Evolutionary conservation across 192 early-diverging fungal species (phyloP).

Genomic region (Tieghemiomyces parasiticus): DNA sequence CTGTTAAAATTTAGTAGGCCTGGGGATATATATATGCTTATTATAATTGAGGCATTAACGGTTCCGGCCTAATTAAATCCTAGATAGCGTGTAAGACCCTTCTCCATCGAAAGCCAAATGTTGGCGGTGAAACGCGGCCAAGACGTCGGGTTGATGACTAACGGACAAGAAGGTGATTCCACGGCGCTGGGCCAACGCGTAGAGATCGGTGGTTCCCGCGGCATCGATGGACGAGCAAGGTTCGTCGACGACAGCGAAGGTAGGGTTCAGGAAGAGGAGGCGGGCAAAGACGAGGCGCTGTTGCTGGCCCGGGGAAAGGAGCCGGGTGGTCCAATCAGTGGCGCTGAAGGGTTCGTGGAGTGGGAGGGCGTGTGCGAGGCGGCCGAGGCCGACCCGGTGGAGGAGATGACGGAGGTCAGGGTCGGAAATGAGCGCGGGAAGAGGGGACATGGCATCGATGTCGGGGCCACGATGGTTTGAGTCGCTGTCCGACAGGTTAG

Average conservation of each 20-base stretch:
- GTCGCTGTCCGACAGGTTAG: background rate
- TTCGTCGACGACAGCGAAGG: slow-evolving; percentile 62
- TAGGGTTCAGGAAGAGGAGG: slow-evolving; percentile 50
- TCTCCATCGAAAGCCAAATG: slow-evolving; percentile 24
- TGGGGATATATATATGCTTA: no score
- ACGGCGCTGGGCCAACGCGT: slow-evolving; percentile 35
- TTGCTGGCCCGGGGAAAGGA: slow-evolving; percentile 64
- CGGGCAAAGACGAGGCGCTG: slow-evolving; percentile 55
- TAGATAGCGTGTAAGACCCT: slow-evolving; percentile 19
- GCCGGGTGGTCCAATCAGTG: slow-evolving; percentile 43
- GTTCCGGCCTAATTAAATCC: no score
- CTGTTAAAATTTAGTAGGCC: no score
- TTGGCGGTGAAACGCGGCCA: slow-evolving; percentile 32
- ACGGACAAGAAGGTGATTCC: slow-evolving; percentile 85
- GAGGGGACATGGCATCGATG: background rate
- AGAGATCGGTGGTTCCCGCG: slow-evolving; percentile 32
- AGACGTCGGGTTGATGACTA: slow-evolving; percentile 52
- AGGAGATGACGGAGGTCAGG: background rate
- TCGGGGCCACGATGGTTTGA: background rate
- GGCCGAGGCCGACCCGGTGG: slow-evolving; percentile 1
- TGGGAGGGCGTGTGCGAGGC: slow-evolving; percentile 7
- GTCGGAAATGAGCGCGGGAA: background rate
- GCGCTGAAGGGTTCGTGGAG: slow-evolving; percentile 22
- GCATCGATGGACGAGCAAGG: slow-evolving; percentile 50
- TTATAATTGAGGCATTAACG: no score